Conservation (phyloP, 495 filamentous ascomycete species). For the Venustampulla echinocandica region DNA sequence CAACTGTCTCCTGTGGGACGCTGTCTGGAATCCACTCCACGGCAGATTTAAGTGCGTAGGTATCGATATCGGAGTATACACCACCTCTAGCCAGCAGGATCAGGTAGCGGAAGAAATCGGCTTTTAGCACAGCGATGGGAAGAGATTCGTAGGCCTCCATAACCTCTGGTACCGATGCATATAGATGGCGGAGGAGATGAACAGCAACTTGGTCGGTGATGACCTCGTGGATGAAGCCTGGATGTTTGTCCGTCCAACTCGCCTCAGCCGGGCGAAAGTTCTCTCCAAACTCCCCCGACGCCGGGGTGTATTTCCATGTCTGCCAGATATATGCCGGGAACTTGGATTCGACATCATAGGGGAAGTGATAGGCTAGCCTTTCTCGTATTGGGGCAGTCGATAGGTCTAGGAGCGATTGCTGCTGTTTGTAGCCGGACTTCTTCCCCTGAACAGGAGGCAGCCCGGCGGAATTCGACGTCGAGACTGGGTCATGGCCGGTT, state of each 20-base stretch:
- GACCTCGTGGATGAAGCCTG: constrained; percentile 90
- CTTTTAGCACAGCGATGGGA: constrained; percentile 83
- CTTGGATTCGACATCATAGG: constrained; percentile 76
- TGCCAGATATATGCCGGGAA: constrained; percentile 99
- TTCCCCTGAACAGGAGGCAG: neutral
- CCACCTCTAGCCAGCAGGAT: constrained; percentile 90
- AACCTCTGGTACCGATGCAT: constrained; percentile 79
- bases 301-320: constrained; percentile 90
- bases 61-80: constrained; percentile 97
- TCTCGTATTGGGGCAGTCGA: constrained; percentile 63
- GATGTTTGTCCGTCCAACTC: constrained; percentile 84
- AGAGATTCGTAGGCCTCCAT: constrained; percentile 84
- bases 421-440: neutral
- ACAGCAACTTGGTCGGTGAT: constrained; percentile 83
- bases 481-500: constrained; percentile 1
- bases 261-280: constrained; percentile 73
- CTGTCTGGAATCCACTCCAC: constrained; percentile 77
- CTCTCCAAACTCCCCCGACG: constrained; percentile 66
- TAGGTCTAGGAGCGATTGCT: constrained; percentile 39
- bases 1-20: constrained; percentile 67
- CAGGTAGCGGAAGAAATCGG: constrained; percentile 96
- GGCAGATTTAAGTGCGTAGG: constrained; percentile 70
- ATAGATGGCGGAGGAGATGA: constrained; percentile 75
- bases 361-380: constrained; percentile 85
- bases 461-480: constrained; percentile 5